phyloP scores from a whole-genome alignment of 2,329 filamentous ascomycete species.

The Pseudogymnoascus sp. region DNA sequence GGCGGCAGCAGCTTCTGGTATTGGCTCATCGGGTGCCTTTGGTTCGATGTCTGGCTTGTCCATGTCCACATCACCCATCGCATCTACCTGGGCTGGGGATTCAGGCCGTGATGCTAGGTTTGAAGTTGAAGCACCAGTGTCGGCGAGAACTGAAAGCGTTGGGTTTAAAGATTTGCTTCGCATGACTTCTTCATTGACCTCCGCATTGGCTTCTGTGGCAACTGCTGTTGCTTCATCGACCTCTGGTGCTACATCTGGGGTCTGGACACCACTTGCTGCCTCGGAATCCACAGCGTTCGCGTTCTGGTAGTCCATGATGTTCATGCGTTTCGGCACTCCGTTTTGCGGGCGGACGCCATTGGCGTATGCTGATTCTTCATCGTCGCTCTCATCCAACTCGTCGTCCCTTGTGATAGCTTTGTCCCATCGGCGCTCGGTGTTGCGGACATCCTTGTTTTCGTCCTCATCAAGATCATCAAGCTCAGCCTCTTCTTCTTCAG shows the following conservation, averaged over 20 bases:
- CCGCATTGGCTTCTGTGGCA: slow-evolving; percentile 25
- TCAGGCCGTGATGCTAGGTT: slow-evolving; percentile 25
- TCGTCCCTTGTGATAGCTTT: slow-evolving; percentile 66
- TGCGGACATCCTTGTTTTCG: slow-evolving; percentile 72
- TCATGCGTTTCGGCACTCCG: slow-evolving; percentile 42
- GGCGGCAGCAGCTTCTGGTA: slow-evolving; percentile 10
- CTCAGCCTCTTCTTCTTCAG: slow-evolving; percentile 59
- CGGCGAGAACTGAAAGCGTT: slow-evolving; percentile 1
- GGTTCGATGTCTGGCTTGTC: slow-evolving; percentile 7
- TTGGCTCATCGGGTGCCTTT: not conserved
- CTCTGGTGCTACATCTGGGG: slow-evolving; percentile 23
- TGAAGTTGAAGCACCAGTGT: slow-evolving; percentile 22
- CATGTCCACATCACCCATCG: slow-evolving; percentile 30
- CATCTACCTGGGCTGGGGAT: slow-evolving; percentile 21
- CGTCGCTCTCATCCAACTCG: slow-evolving; percentile 81
- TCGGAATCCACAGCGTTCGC: slow-evolving; percentile 45
- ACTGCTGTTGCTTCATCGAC: slow-evolving; percentile 21
- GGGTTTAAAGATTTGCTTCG: slow-evolving; percentile 24
- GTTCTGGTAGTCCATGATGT: slow-evolving; percentile 55
- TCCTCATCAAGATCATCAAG: slow-evolving; percentile 71
- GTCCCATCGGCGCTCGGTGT: slow-evolving; percentile 76
- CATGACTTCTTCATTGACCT: slow-evolving; percentile 25
- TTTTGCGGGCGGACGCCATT: slow-evolving; percentile 56
- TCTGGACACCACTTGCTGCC: slow-evolving; percentile 42
- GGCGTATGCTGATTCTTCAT: slow-evolving; percentile 68